Evolutionary conservation across 371 early-diverging fungal species (phyloP), one percentile per base, ranked within the genome.

Genomic region (Mucor piriformis): DNA sequence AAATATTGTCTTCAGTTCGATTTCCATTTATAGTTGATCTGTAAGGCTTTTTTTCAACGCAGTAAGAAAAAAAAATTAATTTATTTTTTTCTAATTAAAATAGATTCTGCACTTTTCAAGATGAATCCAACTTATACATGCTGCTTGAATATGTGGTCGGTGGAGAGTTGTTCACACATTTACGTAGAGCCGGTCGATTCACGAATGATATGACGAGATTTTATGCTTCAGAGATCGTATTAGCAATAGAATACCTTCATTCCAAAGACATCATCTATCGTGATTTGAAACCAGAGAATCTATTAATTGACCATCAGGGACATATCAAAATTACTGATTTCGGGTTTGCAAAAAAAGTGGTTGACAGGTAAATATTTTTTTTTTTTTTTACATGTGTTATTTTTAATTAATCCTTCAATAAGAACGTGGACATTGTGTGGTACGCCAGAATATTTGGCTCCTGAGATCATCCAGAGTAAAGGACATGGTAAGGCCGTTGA

Each of bases 381-480:
- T 42, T 3, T 27, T 27, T 23, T 6, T 43, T 32, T 43, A 43
- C 10, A 18, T 23, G 23, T 16, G 13, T 15, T 58, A 33, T 33
- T 23, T 27, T 68, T 71, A 32, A 16, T 37, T 37, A 37, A 21
- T 20, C n/a, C 13, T 29, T 13, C 42, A 4, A 6, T 58, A 65
- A 85, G 91, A 72, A 92, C 92, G 27, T 92, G 92, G 92, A 94
- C 92, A n/a, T 73, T 95, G 34, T 97, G 97, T 74, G 99, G 99
- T n/a, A 98, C 99, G 24, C 99, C 98, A 20, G 98, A 97, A 69
- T 98, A 97, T 64, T 64, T 90, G 58, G 95, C 98, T 10, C 98
- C 99, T 11, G 98, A 98, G 76, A 97, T 97, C 62, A 95, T 99
- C 69, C 90, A 92, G 74, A 89, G 92, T 52, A 91, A 93, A 78